Percentiles rank a stretch among this genome's conserved stretches.
These are phyloP conservation scores for Fragaria ananassa DNA, from an alignment of 306 rosid species.

Conservation along the genomic window DNA sequence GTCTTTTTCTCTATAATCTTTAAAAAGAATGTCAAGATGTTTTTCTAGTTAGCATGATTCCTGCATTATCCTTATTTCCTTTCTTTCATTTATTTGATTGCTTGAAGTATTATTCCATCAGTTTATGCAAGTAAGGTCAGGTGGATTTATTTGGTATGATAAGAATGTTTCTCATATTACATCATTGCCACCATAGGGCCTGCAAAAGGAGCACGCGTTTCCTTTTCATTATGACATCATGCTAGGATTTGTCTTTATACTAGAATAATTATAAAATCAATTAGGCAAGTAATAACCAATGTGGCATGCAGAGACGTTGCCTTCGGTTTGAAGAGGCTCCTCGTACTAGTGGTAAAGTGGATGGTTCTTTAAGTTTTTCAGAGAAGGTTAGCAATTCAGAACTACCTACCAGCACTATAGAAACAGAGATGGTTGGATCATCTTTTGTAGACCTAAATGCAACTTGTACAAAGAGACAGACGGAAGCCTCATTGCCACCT, in stretches of 20 bases:
- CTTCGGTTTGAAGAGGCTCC: constrained; percentile 55
- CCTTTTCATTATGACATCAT: neutral
- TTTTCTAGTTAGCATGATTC: neutral
- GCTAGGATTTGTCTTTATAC: constrained; percentile 1
- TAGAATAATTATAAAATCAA: constrained; percentile 20
- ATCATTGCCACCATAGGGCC: neutral
- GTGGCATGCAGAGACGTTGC: constrained; percentile 49
- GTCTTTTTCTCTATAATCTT: neutral
- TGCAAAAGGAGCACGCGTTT: constrained; percentile 16
- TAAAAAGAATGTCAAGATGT: neutral
- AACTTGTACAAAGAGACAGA: constrained; percentile 24
- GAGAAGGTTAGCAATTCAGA: constrained; percentile 18
- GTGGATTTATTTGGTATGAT: constrained; percentile 18
- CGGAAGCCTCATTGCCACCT: constrained; percentile 30
- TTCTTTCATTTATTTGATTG: neutral
- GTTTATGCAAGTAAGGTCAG: neutral
- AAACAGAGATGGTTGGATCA: constrained; percentile 16
- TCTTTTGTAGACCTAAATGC: constrained; percentile 25
- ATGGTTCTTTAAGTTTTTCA: constrained; percentile 17
- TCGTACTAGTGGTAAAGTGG: constrained; percentile 23
- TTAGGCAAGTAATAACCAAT: constrained; percentile 40
- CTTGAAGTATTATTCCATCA: neutral
- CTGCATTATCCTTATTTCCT: neutral
- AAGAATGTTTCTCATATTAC: constrained; percentile 6
- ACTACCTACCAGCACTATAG: constrained; percentile 14